Evolutionary conservation across 164 flowering plant genomes (phyloP).

Genomic region (Nelumbo lutea): DNA sequence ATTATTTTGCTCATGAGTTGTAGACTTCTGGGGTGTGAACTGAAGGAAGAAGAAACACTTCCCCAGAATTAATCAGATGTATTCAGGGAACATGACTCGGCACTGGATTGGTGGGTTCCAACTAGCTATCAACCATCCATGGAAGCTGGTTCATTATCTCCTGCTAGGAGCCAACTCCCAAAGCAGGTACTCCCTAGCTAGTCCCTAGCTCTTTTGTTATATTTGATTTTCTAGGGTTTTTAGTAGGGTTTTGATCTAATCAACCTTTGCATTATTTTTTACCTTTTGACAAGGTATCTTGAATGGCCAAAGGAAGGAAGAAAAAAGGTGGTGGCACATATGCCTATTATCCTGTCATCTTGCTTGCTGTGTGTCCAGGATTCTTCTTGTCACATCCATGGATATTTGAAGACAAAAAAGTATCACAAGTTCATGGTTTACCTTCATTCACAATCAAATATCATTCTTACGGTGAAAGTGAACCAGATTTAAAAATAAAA

Average conservation of each 20-base stretch:
- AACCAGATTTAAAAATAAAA: not conserved
- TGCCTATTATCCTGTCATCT: slow-evolving; percentile 11
- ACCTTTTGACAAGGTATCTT: slow-evolving; percentile 16
- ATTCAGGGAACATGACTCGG: no score
- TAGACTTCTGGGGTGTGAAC: no score
- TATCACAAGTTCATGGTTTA: not conserved
- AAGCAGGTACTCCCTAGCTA: not conserved
- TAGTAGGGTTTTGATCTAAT: not conserved
- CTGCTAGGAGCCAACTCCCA: not conserved
- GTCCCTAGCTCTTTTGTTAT: not conserved
- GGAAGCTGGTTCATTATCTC: no score
- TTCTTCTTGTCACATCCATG: slow-evolving; percentile 19
- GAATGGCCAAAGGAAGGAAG: slow-evolving; percentile 2
- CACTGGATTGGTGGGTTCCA: not conserved
- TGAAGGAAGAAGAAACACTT: no score
- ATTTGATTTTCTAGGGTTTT: not conserved
- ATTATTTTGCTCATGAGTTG: no score
- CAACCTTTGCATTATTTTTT: not conserved
- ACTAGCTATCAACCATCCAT: not conserved
- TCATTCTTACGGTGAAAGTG: not conserved
- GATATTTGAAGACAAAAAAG: slow-evolving; percentile 1
- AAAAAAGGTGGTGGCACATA: slow-evolving; percentile 12
- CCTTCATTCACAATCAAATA: not conserved
- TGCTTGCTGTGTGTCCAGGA: slow-evolving; percentile 13
- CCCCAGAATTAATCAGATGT: no score